Evolutionary conservation across 2,329 filamentous ascomycete genomes (phyloP).

Genomic region (Ophiostoma pallidulum): DNA sequence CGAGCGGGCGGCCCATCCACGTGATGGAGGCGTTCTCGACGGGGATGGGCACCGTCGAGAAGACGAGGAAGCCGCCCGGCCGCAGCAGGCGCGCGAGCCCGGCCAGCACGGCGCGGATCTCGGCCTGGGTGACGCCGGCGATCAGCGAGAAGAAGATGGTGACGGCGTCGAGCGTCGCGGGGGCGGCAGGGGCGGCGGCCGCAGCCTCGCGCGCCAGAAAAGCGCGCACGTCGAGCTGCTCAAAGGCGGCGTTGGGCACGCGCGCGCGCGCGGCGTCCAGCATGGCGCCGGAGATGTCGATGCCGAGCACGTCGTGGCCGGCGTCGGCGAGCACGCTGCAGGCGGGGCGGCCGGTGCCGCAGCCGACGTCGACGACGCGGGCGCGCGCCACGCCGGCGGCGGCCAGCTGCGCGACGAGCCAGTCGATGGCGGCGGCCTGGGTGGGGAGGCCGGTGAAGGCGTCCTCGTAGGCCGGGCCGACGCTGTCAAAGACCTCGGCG

Average conservation of each 20-base stretch:
- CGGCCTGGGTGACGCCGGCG: conserved; percentile 20
- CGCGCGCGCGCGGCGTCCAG: conserved; percentile 18
- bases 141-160: conserved; percentile 23
- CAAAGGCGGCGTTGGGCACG: conserved; percentile 20
- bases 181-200: no score
- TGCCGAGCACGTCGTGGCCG: conserved; percentile 23
- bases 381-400: conserved; percentile 8
- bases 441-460: conserved; percentile 20
- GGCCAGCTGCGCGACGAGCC: conserved; percentile 19
- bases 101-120: conserved; percentile 18
- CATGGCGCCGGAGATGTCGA: conserved; percentile 23
- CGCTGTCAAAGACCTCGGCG: conserved; percentile 20
- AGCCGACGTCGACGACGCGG: conserved; percentile 22
- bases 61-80: conserved; percentile 30
- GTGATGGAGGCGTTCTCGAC: conserved; percentile 17
- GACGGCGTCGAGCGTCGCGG: conserved; percentile 20
- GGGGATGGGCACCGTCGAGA: conserved; percentile 26
- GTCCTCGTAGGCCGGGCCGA: conserved; percentile 22
- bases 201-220: conserved; percentile 15
- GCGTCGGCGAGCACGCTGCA: conserved; percentile 20
- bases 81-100: conserved; percentile 24
- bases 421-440: conserved; percentile 18
- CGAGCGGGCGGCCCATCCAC: conserved; percentile 22
- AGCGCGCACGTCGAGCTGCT: conserved; percentile 19
- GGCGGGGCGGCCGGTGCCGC: conserved; percentile 22